Conservation (phyloP, 345 rosid species). For the Pseudoturritis turrita region DNA sequence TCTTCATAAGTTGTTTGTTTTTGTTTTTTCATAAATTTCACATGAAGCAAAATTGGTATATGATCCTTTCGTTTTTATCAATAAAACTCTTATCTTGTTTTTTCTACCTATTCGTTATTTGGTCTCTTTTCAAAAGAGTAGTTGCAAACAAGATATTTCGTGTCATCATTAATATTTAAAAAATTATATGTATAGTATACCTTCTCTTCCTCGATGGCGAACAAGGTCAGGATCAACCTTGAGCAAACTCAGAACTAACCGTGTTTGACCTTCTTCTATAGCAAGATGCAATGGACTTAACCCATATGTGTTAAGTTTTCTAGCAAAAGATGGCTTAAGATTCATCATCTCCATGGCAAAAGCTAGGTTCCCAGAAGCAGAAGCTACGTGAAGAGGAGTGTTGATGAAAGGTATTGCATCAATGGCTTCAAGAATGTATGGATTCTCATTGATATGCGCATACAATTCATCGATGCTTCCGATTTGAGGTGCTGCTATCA, state of each 20-base stretch:
- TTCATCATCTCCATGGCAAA: constrained; percentile 34
- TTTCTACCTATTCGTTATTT: no score
- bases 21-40: no score
- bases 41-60: no score
- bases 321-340: constrained; percentile 37
- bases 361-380: constrained; percentile 24
- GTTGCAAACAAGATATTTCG: no score
- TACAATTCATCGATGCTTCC: constrained; percentile 28
- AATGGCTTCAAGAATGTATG: constrained; percentile 17
- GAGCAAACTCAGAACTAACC: background rate
- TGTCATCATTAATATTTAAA: no score
- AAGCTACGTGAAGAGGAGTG: constrained; percentile 38
- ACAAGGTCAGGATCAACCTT: constrained; percentile 14
- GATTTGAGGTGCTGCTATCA: background rate
- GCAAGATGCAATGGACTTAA: constrained; percentile 37
- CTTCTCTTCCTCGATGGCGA: constrained; percentile 24
- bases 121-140: no score
- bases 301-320: constrained; percentile 31
- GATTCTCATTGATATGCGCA: constrained; percentile 14
- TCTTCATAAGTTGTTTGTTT: no score
- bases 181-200: no score
- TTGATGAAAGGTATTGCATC: constrained; percentile 35
- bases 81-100: no score
- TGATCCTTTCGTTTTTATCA: no score
- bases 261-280: constrained; percentile 9